Evolutionary conservation across 768 basidiomycete genomes (phyloP).

Genomic region (Tulasnella sp.): DNA sequence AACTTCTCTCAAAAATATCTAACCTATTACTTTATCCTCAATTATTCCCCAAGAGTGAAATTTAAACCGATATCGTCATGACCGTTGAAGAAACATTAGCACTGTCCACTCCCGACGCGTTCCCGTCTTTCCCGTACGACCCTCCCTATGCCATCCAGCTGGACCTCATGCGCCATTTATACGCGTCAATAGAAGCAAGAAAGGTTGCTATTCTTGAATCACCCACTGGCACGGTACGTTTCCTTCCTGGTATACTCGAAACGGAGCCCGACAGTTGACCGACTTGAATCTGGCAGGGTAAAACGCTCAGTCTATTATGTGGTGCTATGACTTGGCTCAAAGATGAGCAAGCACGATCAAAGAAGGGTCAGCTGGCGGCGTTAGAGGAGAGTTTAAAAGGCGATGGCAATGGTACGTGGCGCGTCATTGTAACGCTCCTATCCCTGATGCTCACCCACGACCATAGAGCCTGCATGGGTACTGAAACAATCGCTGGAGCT

Average conservation of each 20-base stretch:
- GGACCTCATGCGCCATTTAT: slow-evolving; percentile 83
- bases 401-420: slow-evolving; percentile 3
- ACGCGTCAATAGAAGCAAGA: slow-evolving; percentile 55
- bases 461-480: slow-evolving; percentile 65
- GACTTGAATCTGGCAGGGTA: slow-evolving; percentile 48
- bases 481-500: slow-evolving; percentile 60
- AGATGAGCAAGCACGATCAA: slow-evolving; percentile 61
- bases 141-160: slow-evolving; percentile 78
- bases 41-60: not conserved
- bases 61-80: not conserved
- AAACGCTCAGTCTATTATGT: slow-evolving; percentile 74
- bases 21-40: not conserved
- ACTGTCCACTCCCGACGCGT: slow-evolving; percentile 56
- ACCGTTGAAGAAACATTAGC: not conserved
- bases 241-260: not conserved
- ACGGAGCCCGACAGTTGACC: not conserved
- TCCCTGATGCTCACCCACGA: not conserved
- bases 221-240: slow-evolving; percentile 75
- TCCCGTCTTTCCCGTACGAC: slow-evolving; percentile 76
- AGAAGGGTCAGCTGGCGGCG: slow-evolving; percentile 52
- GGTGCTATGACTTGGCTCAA: slow-evolving; percentile 66
- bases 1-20: not conserved
- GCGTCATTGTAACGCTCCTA: not conserved
- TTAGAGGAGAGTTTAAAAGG: slow-evolving; percentile 21
- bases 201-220: slow-evolving; percentile 80